These are phyloP conservation scores for Luzula sylvatica DNA, from an alignment of 176 grass and related monocot genomes.

Conservation along the genomic window DNA sequence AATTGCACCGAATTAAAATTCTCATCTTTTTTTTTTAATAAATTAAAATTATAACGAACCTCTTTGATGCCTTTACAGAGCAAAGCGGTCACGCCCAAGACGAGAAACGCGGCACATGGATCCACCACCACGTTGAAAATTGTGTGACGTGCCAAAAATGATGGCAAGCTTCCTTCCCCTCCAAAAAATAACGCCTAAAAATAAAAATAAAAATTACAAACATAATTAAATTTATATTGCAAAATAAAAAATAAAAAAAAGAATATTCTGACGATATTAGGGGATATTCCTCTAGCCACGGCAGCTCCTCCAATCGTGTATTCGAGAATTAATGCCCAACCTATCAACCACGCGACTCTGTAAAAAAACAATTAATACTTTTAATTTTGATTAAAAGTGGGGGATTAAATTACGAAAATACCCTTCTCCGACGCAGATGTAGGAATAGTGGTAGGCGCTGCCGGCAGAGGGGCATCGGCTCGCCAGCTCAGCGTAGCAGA, in stretches of 20 bases:
- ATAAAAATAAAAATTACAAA: conserved; percentile 6
- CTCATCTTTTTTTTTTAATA: background rate
- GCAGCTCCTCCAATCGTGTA: conserved; percentile 94
- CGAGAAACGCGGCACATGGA: conserved; percentile 72
- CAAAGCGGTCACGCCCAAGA: conserved; percentile 49
- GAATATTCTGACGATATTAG: conserved; percentile 61
- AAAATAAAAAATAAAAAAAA: conserved; percentile 16
- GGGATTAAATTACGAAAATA: conserved; percentile 24
- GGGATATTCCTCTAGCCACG: conserved; percentile 93
- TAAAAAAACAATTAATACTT: conserved; percentile 13
- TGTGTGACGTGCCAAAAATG: conserved; percentile 72
- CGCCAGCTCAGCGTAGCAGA: conserved; percentile 81
- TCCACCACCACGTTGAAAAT: conserved; percentile 68
- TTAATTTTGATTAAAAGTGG: background rate
- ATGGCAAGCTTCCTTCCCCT: conserved; percentile 68
- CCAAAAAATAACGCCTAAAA: conserved; percentile 94
- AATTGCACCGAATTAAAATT: conserved; percentile 20
- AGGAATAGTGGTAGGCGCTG: conserved; percentile 77
- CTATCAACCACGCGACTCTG: conserved; percentile 97
- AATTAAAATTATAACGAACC: conserved; percentile 30
- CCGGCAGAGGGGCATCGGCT: conserved; percentile 78
- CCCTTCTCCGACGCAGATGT: conserved; percentile 79
- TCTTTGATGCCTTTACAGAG: conserved; percentile 89
- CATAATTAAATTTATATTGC: conserved; percentile 4
- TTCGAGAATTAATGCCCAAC: conserved; percentile 90